These are phyloP conservation scores for Angomonas ambiguus DNA, from an alignment of 208 protist genomes.

Conservation along the genomic window DNA sequence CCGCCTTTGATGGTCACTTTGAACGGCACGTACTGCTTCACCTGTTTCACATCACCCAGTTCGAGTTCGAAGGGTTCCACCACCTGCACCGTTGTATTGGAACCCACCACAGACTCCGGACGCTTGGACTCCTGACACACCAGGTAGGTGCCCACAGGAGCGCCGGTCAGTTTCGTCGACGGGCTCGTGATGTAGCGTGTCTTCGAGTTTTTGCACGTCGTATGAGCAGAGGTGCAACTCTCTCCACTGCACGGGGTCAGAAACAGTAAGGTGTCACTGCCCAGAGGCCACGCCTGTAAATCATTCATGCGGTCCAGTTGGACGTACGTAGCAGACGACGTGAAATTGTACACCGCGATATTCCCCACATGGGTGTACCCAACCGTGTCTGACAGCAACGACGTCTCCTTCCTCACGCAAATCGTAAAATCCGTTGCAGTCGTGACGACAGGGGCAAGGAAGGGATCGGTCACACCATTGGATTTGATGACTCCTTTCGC, in stretches of 20 bases:
- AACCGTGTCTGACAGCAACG: constrained; percentile 18
- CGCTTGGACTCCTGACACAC: constrained; percentile 30
- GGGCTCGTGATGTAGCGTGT: constrained; percentile 28
- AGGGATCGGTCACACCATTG: constrained; percentile 14
- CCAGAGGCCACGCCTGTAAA: constrained; percentile 27
- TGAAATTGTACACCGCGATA: constrained; percentile 25
- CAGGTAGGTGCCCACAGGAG: constrained; percentile 23
- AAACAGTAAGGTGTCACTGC: constrained; percentile 23
- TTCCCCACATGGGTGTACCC: constrained; percentile 43
- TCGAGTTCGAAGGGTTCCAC: constrained; percentile 21
- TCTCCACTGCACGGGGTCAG: constrained; percentile 30
- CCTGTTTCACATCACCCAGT: constrained; percentile 2
- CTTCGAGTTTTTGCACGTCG: too few relatives aligned
- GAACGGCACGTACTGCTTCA: constrained; percentile 27
- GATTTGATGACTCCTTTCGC: constrained; percentile 25
- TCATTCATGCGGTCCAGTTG: constrained; percentile 35
- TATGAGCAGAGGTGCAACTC: constrained; percentile 18
- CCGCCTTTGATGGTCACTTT: constrained; percentile 21
- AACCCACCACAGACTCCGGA: constrained; percentile 9
- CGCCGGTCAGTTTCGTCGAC: constrained; percentile 14
- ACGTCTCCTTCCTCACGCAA: constrained; percentile 16
- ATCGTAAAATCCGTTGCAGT: constrained; percentile 5
- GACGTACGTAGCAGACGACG: constrained; percentile 31
- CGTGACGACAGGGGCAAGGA: constrained; percentile 15
- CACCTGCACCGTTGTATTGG: constrained; percentile 21